Evolutionary conservation across 1,284 basidiomycete genomes (phyloP), one percentile per base, ranked within the genome.

Genomic region (Hortiboletus rubellus): DNA sequence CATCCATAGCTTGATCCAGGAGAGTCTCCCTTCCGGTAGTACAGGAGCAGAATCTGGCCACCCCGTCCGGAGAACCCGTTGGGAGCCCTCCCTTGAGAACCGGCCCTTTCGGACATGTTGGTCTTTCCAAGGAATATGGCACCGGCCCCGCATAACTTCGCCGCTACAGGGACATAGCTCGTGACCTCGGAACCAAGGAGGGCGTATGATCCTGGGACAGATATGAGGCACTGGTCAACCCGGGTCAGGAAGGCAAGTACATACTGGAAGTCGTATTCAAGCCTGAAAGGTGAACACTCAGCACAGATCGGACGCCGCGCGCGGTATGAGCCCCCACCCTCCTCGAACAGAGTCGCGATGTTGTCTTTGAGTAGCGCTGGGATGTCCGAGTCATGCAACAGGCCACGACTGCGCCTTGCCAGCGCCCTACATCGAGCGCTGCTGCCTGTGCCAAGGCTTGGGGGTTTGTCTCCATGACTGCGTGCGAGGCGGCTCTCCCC

Each of bases 381-480:
- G 30, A 91, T 89, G 0, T 89, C 22, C 22, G 22, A 22, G 22
- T 22, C 89, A 64, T 90, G 87, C 50, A 91, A 68, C 1, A 71
- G 66, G 7, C 86, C 77, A 17, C 85, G 77, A 15, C 75, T 72
- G 2, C 84, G 40, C 41, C 44, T 71, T 73, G 8, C 22, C 22
- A 22, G 22, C 87, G 76, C 65, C 89, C 87, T 0, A 63, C 58
- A 59, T 89, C 88, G 9, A 88, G 72, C 3, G 66, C 71, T 3
- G 75, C 78, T 7, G 85, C 85, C 64, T 84, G 77, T 33, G 60
- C 59, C n/a, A 88, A 63, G 7, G 84, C 87, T 11, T 74, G 78
- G 0, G 85, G 85, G 60, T 86, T 89, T 3, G 74, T 76, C 66
- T 89, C 86, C 49, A 90, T 75, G 5, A 91, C 77, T 0, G 87